phyloP scores from a whole-genome alignment of 2,329 filamentous ascomycete species.

The Blastomyces parvus region DNA sequence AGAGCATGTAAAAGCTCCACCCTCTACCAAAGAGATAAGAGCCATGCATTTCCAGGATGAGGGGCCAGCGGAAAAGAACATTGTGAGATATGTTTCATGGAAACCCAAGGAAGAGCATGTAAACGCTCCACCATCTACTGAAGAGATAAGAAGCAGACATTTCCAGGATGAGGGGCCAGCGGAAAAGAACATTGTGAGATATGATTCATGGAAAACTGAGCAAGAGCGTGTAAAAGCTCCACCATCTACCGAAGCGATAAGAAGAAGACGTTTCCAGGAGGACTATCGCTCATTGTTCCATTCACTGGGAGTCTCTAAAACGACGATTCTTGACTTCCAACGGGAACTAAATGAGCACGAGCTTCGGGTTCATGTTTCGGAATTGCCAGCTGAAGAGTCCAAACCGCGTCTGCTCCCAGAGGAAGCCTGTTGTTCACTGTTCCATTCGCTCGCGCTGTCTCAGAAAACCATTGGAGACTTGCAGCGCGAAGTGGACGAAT shows the following conservation, averaged over 20 bases:
- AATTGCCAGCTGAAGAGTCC: background rate
- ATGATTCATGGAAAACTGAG: background rate
- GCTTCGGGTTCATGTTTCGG: background rate
- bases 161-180: background rate
- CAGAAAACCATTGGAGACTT: constrained; percentile 1
- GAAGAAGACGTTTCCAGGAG: background rate
- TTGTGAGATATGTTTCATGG: too few relatives aligned
- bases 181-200: background rate
- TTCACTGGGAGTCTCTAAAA: constrained; percentile 1
- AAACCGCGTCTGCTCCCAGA: background rate
- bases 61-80: too few relatives aligned
- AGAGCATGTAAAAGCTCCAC: too few relatives aligned
- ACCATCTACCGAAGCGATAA: background rate
- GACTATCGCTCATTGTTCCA: background rate
- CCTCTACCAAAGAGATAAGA: too few relatives aligned
- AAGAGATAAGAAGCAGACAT: too few relatives aligned
- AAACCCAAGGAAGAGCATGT: too few relatives aligned
- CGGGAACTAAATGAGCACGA: constrained; percentile 3
- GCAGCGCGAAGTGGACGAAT: background rate
- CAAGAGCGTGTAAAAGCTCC: background rate
- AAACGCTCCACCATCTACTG: too few relatives aligned
- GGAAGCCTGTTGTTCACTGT: background rate
- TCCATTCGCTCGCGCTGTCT: constrained; percentile 3
- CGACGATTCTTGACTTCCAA: background rate
- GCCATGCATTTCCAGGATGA: too few relatives aligned